Percentiles rank a stretch among this genome's conserved stretches.
Evolutionary conservation across 1,139 yeast genomes (phyloP).

Genomic region (Scheffersomyces segobiensis): DNA sequence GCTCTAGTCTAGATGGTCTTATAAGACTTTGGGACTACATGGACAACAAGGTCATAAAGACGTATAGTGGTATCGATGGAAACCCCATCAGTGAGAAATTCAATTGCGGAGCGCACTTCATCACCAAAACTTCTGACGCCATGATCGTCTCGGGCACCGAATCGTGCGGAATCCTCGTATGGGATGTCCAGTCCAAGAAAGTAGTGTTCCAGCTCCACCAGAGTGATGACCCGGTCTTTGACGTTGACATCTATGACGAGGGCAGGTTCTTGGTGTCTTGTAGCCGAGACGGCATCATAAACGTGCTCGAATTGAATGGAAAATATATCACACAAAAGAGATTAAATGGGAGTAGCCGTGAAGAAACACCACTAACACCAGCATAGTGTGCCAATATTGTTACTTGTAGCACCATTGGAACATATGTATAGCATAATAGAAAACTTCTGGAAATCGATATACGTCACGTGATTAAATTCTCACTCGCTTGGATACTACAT

Average conservation of each 20-base stretch:
- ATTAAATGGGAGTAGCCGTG: background rate
- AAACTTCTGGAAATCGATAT: background rate
- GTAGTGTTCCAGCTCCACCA: constrained; percentile 39
- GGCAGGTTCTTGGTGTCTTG: constrained; percentile 45
- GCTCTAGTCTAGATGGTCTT: constrained; percentile 79
- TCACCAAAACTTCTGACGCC: constrained; percentile 33
- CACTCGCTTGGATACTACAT: background rate
- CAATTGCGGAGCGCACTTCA: constrained; percentile 52
- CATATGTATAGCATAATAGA: background rate
- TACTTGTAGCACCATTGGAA: background rate
- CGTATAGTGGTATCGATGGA: constrained; percentile 48
- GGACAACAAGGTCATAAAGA: constrained; percentile 75
- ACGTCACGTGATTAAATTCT: background rate
- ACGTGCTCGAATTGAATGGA: constrained; percentile 23
- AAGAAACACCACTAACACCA: constrained; percentile 4
- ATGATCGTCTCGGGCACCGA: constrained; percentile 70
- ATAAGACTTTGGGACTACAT: constrained; percentile 82
- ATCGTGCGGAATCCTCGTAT: constrained; percentile 55
- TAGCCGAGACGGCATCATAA: constrained; percentile 24
- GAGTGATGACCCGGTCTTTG: constrained; percentile 43
- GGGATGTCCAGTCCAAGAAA: constrained; percentile 76
- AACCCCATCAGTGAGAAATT: constrained; percentile 43
- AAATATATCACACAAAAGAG: constrained; percentile 1
- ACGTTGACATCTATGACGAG: constrained; percentile 41
- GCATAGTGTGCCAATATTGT: background rate